These are phyloP conservation scores for Aspergillus amoenus DNA, from an alignment of 2,329 filamentous ascomycete genomes.

Conservation along the genomic window DNA sequence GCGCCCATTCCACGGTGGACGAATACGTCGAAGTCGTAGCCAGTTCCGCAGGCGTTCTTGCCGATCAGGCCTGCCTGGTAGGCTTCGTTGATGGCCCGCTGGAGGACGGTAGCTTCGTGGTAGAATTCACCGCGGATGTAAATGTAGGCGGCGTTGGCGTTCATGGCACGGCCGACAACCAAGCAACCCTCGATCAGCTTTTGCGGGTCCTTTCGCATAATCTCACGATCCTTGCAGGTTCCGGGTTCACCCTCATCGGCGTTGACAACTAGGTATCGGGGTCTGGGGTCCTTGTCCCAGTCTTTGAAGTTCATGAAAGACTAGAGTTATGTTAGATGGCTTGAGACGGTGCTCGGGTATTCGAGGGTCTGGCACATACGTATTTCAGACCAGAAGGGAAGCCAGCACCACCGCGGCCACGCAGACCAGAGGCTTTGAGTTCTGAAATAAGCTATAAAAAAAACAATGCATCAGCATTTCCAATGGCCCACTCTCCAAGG, in stretches of 20 bases:
- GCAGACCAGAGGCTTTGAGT: conserved; percentile 92
- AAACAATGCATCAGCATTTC: conserved; percentile 24
- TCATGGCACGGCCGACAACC: conserved; percentile 96
- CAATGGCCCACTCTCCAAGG: not conserved
- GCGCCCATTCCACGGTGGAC: conserved; percentile 95
- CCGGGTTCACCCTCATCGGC: conserved; percentile 98
- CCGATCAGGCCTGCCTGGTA: conserved; percentile 93
- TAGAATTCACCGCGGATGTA: conserved; percentile 99
- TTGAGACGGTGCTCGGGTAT: not conserved
- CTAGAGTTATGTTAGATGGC: conserved; percentile 46
- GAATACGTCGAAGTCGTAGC: conserved; percentile 97
- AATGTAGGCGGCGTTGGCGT: conserved; percentile 97
- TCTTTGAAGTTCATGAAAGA: conserved; percentile 99
- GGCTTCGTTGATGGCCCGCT: conserved; percentile 95
- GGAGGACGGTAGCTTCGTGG: conserved; percentile 88
- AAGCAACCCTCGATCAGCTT: conserved; percentile 98
- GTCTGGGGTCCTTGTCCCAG: conserved; percentile 97
- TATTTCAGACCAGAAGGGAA: conserved; percentile 99
- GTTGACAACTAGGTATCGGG: conserved; percentile 95
- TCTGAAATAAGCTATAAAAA: conserved; percentile 78
- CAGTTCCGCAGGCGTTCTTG: conserved; percentile 95
- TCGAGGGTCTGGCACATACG: conserved; percentile 56
- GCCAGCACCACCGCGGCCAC: conserved; percentile 93
- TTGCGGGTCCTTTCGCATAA: conserved; percentile 99
- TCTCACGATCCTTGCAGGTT: conserved; percentile 99